Percentiles rank a stretch among this genome's conserved stretches.
phyloP scores from a whole-genome alignment of 768 basidiomycete species.

The Megacollybia marginata region DNA sequence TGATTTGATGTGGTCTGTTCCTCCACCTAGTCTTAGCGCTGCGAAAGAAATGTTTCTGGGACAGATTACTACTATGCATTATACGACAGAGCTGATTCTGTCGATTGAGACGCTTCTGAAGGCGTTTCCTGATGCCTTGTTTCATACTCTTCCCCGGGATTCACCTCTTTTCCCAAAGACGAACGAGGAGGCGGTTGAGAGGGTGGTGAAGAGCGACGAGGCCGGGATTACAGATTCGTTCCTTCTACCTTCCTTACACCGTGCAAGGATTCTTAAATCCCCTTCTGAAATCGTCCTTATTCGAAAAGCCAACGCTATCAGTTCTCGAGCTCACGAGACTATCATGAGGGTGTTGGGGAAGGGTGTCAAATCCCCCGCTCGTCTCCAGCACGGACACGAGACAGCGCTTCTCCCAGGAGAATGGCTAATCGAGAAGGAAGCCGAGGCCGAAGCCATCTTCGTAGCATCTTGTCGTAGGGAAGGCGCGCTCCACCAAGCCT shows the following conservation, averaged over 20 bases:
- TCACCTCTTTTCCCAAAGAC: conserved; percentile 47
- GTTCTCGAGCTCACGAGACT: conserved; percentile 82
- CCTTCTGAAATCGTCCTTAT: conserved; percentile 68
- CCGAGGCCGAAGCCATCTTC: conserved; percentile 91
- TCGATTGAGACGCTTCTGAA: conserved; percentile 41
- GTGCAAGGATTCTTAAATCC: conserved; percentile 74
- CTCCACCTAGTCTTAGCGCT: conserved; percentile 61
- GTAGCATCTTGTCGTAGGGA: conserved; percentile 84
- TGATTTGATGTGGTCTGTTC: conserved; percentile 85
- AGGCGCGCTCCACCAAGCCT: conserved; percentile 82
- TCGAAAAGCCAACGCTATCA: conserved; percentile 75
- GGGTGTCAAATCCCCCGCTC: conserved; percentile 46
- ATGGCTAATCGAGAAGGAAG: conserved; percentile 89
- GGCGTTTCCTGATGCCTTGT: conserved; percentile 43
- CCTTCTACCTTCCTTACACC: conserved; percentile 74
- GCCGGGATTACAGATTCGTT: conserved; percentile 46
- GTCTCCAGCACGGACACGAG: conserved; percentile 35
- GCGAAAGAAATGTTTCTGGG: conserved; percentile 32
- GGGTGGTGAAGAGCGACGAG: conserved; percentile 25
- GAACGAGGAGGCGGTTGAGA: conserved; percentile 32
- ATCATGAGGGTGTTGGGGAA: conserved; percentile 86
- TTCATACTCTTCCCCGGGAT: conserved; percentile 57
- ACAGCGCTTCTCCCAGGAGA: conserved; percentile 61
- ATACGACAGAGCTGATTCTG: conserved; percentile 33
- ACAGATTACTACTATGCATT: conserved; percentile 53